phyloP scores from a whole-genome alignment of 2,329 filamentous ascomycete species.

The Alternaria ethzedia region DNA sequence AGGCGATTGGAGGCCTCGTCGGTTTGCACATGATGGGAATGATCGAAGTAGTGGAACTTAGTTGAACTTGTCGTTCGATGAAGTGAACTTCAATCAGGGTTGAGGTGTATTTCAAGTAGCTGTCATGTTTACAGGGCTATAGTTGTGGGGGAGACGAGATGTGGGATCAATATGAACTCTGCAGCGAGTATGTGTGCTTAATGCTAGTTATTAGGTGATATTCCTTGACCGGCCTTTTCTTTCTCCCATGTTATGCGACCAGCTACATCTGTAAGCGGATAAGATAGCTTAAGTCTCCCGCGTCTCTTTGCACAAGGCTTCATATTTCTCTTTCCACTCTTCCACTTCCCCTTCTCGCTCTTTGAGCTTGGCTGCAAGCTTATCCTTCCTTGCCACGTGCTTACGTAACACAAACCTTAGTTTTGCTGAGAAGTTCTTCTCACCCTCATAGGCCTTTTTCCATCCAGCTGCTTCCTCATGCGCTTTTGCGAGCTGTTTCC shows the following conservation, averaged over 20 bases:
- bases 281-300: not conserved
- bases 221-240: not conserved
- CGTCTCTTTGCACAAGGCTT: not conserved
- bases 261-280: not conserved
- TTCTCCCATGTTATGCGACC: not conserved
- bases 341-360: not conserved
- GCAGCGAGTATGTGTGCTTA: not conserved
- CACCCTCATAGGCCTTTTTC: not conserved
- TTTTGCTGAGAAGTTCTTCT: not conserved
- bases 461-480: not conserved
- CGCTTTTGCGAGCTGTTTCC: not conserved
- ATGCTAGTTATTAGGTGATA: not conserved
- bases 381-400: too few relatives aligned
- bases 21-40: not conserved
- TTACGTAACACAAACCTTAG: not conserved
- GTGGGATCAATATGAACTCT: not conserved
- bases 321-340: not conserved
- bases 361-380: not conserved
- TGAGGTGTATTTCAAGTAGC: not conserved
- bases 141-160: rapidly evolving
- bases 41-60: not conserved
- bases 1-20: not conserved
- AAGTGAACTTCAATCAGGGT: too few relatives aligned
- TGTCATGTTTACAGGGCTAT: not conserved
- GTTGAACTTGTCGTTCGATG: too few relatives aligned